Base-by-base conservation (phyloP, 129 eudicot genomes). In the Lactuca saligna region DNA sequence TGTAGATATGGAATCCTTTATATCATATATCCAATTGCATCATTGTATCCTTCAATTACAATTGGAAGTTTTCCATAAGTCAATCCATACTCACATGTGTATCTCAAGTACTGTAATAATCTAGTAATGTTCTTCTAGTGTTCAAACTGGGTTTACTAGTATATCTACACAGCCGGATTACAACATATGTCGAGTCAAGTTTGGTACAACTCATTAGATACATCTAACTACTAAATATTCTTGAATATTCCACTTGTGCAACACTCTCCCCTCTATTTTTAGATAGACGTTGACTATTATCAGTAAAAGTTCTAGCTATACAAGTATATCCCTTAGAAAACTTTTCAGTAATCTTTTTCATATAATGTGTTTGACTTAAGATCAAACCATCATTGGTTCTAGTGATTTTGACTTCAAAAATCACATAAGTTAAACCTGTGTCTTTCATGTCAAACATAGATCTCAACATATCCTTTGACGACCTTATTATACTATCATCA, bases 1-100 rank as follows among this genome's bases (percentile, higher is more conserved):
- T n/a, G 46, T 34, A 2, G 20, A 60, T 60, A 3, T 60, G 25
- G 46, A 14, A 34, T n/a, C 20, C 13, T n/a, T 60, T 14, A 56
- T 56, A 56, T 56, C 61, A 3, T 12, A 60, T 13, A 60, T 60
- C 29, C 25, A 60, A 10, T 60, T 60, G 15, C 65, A 60, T 60
- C 65, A 7, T 4, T 4, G 11, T 55, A 17, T 0, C 60, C 60
- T n/a, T 55, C 60, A 25, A 25, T 25, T 25, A 25, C 2, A 25
- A 25, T 25, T 25, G 29, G 29, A 25, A 25, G 29, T 25, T 1
- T 25, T 25, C 29, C 0, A 25, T 25, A 25, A 25, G 29, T 25
- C 29, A 57, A 12, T 17, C 62, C 35, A 25, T 57, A 57, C 1
- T 57, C 37, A 3, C n/a, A 10, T 17, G 13, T 57, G 62, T 57